phyloP scores from a whole-genome alignment of 2,329 filamentous ascomycete species.

The Fusarium sulawesiense region DNA sequence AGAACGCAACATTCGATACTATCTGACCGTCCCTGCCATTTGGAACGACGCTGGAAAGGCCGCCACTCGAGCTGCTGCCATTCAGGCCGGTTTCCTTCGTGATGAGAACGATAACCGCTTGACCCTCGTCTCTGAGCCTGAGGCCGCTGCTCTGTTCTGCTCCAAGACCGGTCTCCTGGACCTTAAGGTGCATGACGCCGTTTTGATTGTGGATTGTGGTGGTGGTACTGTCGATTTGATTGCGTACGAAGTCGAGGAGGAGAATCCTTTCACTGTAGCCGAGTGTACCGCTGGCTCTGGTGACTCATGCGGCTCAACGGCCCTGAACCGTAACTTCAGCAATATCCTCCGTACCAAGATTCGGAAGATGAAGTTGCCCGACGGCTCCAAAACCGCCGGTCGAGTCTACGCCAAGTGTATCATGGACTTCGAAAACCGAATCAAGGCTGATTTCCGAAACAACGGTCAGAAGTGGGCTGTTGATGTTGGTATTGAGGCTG shows the following conservation, averaged over 20 bases:
- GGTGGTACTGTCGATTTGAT: conserved; percentile 99
- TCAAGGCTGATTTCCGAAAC: conserved; percentile 99
- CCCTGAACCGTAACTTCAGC: conserved; percentile 96
- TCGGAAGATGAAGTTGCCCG: conserved; percentile 97
- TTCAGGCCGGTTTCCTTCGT: conserved; percentile 94
- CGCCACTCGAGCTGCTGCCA: conserved; percentile 92
- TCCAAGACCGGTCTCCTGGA: conserved; percentile 96
- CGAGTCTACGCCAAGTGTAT: conserved; percentile 99
- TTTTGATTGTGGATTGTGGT: conserved; percentile 97
- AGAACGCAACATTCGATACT: conserved; percentile 97
- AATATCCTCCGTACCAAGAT: conserved; percentile 98
- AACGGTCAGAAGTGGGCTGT: conserved; percentile 99
- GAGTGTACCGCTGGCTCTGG: conserved; percentile 98
- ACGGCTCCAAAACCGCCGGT: conserved; percentile 96
- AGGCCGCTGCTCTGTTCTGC: conserved; percentile 97
- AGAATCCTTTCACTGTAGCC: conserved; percentile 94
- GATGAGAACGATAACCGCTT: conserved; percentile 98
- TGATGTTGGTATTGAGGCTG: conserved; percentile 97
- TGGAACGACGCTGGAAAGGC: conserved; percentile 99
- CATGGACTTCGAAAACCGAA: conserved; percentile 99
- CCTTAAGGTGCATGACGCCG: conserved; percentile 98
- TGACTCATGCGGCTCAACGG: conserved; percentile 98
- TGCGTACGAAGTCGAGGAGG: conserved; percentile 97
- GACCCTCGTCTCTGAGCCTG: conserved; percentile 94
- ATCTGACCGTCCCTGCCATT: conserved; percentile 97